These are phyloP conservation scores for Sarcomyxa edulis DNA, from an alignment of 768 basidiomycete genomes.

Conservation along the genomic window DNA sequence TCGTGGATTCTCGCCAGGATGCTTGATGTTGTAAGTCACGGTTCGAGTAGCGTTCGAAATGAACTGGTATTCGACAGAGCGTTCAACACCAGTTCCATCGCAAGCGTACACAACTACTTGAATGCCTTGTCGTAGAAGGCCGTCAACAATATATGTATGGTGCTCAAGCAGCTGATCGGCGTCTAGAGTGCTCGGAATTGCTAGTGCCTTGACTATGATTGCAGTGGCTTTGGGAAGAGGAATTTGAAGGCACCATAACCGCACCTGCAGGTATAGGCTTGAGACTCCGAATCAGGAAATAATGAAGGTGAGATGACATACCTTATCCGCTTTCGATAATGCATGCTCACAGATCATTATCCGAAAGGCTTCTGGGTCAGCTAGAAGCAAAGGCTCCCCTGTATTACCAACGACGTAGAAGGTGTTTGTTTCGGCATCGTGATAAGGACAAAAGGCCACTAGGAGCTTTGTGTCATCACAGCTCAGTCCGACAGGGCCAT, in stretches of 20 bases:
- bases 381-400: too few relatives aligned
- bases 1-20: not conserved
- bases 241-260: constrained; percentile 25
- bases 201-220: constrained; percentile 25
- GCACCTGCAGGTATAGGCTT: constrained; percentile 25
- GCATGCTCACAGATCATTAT: too few relatives aligned
- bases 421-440: too few relatives aligned
- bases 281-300: too few relatives aligned
- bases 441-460: too few relatives aligned
- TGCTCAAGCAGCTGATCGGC: constrained; percentile 13
- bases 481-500: too few relatives aligned
- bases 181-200: constrained; percentile 17
- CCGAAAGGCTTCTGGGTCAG: too few relatives aligned
- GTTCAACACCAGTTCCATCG: constrained; percentile 28
- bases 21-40: constrained; percentile 1
- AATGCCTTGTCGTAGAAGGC: constrained; percentile 17
- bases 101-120: constrained; percentile 24
- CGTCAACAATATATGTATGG: constrained; percentile 14
- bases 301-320: too few relatives aligned
- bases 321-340: too few relatives aligned
- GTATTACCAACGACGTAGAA: too few relatives aligned
- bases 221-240: constrained; percentile 26
- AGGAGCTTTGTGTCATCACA: too few relatives aligned
- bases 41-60: not conserved
- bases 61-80: constrained; percentile 17